A percentile compares a stretch with the other conserved stretches of the same genome.
Conservation (phyloP, 768 basidiomycete species). For the Mycena belliarum region DNA sequence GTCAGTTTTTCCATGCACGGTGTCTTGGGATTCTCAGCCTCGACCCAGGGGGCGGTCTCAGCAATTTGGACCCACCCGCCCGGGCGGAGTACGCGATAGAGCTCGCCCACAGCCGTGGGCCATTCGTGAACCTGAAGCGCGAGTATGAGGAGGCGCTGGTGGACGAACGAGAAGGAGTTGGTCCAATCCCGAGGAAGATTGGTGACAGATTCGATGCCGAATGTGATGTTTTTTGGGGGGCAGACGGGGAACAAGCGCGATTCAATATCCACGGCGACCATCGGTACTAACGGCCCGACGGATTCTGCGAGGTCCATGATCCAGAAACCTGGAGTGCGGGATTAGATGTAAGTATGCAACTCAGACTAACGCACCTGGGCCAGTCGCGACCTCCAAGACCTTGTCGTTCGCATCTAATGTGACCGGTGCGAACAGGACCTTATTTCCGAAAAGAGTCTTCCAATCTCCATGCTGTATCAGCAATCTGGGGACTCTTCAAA, state of each 20-base stretch:
- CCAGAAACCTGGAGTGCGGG: not conserved
- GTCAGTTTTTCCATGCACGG: constrained; percentile 14
- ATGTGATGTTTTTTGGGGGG: constrained; percentile 10
- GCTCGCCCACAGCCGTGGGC: constrained; percentile 11
- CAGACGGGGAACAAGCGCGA: constrained; percentile 8
- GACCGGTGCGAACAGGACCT: constrained; percentile 13
- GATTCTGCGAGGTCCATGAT: constrained; percentile 10
- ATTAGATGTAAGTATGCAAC: not conserved
- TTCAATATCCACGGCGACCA: constrained; percentile 19
- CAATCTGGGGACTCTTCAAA: constrained; percentile 2
- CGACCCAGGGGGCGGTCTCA: constrained; percentile 7
- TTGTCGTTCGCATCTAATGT: constrained; percentile 1
- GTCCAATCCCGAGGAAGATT: constrained; percentile 16
- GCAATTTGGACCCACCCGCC: constrained; percentile 22
- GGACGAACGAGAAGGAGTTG: constrained; percentile 17
- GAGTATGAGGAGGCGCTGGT: constrained; percentile 20
- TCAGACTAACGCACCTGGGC: constrained; percentile 5
- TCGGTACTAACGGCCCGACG: constrained; percentile 13
- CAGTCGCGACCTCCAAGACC: constrained; percentile 17
- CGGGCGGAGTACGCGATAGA: constrained; percentile 19
- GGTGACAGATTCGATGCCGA: constrained; percentile 8
- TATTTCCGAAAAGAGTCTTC: constrained; percentile 11
- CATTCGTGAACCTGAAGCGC: constrained; percentile 14
- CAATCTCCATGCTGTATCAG: constrained; percentile 16
- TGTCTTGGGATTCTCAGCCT: constrained; percentile 6